Evolutionary conservation across 495 filamentous ascomycete genomes (phyloP), one percentile per base, ranked within the genome.

Genomic region (Talaromyces nanjingensis): DNA sequence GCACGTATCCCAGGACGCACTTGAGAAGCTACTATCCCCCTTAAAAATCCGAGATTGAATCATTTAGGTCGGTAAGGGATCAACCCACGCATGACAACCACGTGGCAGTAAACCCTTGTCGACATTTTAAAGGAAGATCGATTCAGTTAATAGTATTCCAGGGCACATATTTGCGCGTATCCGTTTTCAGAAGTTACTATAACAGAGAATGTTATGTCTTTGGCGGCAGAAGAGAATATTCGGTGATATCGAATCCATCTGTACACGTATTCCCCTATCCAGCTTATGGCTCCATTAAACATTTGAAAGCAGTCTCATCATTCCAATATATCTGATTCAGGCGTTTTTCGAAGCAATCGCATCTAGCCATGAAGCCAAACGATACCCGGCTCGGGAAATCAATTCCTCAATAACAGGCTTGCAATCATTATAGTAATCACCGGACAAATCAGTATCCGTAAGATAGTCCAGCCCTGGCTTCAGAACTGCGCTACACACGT

Each of bases 301-400:
- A 5, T 27, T 27, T 27, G 27, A 27, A 27, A 27, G 4, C 27
- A 27, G 27, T 27, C 27, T 27, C 27, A 27, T 27, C 27, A 4
- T 27, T 27, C 3, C 16, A 45, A 6, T n/a, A 22, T 1, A 9
- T 49, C 5, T 49, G 18, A 49, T 2, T 7, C 22, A 49, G 16
- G n/a, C 45, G 1, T 49, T 49, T n/a, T 45, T 45, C 16, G n/a
- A n/a, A 54, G 68, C 71, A 68, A 87, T 83, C 63, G 78, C 67
- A 66, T 88, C 84, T 63, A 88, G 68, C 85, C 80, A 88, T 22
- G 79, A 79, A 7, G 82, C 86, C 59, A 90, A 70, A 24, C 89
- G 82, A 66, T 87, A 92, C 11, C 90, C 90, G 9, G 85, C 90
- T 70, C 86, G 88, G 2, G 89, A 90, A 68, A 96, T 82, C 73